Evolutionary conservation across 441 rosid genomes (phyloP), one percentile per base, ranked within the genome.

Genomic region (Brassica balearica): DNA sequence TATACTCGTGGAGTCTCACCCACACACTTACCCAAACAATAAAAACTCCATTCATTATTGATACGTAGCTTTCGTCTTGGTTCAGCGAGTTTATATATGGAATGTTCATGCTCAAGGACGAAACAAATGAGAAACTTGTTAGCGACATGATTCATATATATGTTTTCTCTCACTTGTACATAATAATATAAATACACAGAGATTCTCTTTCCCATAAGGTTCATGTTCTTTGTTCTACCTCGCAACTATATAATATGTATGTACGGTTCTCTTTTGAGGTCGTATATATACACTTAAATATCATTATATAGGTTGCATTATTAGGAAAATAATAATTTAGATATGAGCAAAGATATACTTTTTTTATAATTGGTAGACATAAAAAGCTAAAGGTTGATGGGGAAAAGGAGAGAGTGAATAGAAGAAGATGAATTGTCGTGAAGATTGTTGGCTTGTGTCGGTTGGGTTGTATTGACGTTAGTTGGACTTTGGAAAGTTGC

Each of bases 1-100:
- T 60, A 94, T 94, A 76, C 84, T 94, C 8, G 97, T 94, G 82
- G 97, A 94, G 62, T 87, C 98, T 55, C 86, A 87, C 59, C 58
- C 87, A 70, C 85, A 90, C 38, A 66, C 88, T 65, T 65, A 71
- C 68, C 78, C 22, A 93, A 89, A 73, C 82, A 80, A 25, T 86
- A 82, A 87, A 23, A n/a, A 61, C 10, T 71, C 62, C 66, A 60
- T 75, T 80, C 75, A 64, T 70, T 58, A 8, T 48, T 69, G 65
- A 53, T 70, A 20, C 48, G 14, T 66, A 3, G 59, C 65, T 71
- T 76, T 80, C 69, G 63, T 75, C 71, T 75, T 75, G 70, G 19
- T 38, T 68, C 15, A 59, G 76, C 60, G 83, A 29, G 75, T 74
- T 69, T 51, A 69, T 36, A 48, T 36, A n/a, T 55, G 20, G 34